Conservation (phyloP, 305 asterid genomes). For the Rubia occidens region DNA sequence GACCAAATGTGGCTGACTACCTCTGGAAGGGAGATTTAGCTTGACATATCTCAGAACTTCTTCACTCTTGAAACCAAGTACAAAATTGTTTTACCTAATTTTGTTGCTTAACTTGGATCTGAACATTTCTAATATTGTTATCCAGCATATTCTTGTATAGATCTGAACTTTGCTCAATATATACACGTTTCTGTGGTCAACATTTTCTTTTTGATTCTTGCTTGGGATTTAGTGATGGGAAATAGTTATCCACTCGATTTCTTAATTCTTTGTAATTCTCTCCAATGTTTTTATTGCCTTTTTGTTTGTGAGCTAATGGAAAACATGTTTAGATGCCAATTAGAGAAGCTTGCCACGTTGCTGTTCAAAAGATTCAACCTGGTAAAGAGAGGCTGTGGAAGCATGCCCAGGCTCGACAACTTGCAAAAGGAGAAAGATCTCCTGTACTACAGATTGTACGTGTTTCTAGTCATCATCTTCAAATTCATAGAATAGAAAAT, state of each 20-base stretch:
- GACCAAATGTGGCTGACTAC: neutral
- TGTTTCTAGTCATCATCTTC: constrained; percentile 4
- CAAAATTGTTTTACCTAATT: neutral
- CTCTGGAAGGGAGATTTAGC: neutral
- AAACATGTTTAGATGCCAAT: constrained; percentile 59
- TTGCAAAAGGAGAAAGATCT: constrained; percentile 63
- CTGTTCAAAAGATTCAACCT: constrained; percentile 84
- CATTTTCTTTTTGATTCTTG: neutral
- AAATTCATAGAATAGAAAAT: neutral
- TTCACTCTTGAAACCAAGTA: neutral
- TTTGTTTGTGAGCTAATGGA: neutral
- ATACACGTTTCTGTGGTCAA: neutral
- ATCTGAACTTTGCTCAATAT: neutral
- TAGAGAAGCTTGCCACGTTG: constrained; percentile 98
- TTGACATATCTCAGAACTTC: neutral
- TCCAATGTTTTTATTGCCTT: neutral
- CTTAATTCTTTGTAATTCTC: neutral
- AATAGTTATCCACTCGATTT: neutral
- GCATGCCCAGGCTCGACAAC: constrained; percentile 92
- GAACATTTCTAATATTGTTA: neutral
- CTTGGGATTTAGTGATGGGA: neutral
- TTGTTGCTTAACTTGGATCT: neutral
- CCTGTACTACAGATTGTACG: constrained; percentile 95
- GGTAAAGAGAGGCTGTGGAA: constrained; percentile 91
- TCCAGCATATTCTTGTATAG: neutral